Evolutionary conservation across 805 yeast genomes (phyloP), one percentile per base, ranked within the genome.

Genomic region (Yamadazyma laniorum): DNA sequence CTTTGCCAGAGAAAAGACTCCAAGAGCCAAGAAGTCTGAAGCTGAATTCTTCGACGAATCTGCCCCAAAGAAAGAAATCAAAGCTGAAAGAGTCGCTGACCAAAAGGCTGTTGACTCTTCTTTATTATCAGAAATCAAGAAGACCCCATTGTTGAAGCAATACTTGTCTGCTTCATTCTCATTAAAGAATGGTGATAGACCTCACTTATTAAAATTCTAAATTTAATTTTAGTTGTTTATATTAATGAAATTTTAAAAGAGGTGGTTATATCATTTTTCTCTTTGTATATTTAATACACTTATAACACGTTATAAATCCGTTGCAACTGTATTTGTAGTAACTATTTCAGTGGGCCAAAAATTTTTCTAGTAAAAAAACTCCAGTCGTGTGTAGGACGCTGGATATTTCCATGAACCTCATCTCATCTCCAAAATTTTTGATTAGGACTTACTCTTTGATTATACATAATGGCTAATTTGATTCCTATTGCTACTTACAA

Each of bases 171-270:
- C 96, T 60, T 77, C 95, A 56, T 91, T 91, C 90, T 85, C 96
- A 59, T 83, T 93, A 75, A 90, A 88, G 85, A 81, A 79, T 75
- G 98, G 98, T 74, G 99, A 91, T 81, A 88, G 77, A 74, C 99
- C 98, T 65, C 98, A 91, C 75, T 82, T 85, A 70, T 86, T 93
- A 84, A 88, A 86, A 80, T 91, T 93, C 75, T 91, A 89, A 84
- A 59, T 48, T 47, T 38, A 34, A 32, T 34, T 39, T 30, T 32
- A 38, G 37, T 29, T 34, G 37, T 38, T 34, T 38, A 32, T 38
- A 34, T 29, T 34, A 33, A 27, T 34, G 30, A 30, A 39, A 34
- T 40, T 28, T 35, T 26, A 13, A 29, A 40, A 35, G 27, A 26
- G 32, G 40, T 39, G 46, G 40, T 39, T 32, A 34, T 34, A 38